Percentiles rank a stretch among this genome's conserved stretches.
Conservation (phyloP, 2,329 filamentous ascomycete genomes). For the Phialemoniopsis sp. region DNA sequence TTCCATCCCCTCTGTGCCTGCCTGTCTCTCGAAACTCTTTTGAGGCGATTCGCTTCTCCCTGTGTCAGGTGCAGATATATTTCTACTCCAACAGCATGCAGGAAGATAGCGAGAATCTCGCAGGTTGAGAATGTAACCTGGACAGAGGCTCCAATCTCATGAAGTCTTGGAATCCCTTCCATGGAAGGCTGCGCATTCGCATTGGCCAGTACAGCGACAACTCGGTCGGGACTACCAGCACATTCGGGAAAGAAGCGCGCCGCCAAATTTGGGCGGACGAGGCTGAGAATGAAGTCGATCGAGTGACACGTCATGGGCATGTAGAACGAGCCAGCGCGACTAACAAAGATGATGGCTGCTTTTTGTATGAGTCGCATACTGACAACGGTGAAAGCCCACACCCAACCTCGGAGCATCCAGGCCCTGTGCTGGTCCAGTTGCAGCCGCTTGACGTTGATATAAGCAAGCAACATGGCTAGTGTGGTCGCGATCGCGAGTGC, state of each 20-base stretch:
- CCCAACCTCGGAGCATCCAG: constrained; percentile 3
- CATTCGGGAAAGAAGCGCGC: background rate
- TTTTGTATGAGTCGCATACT: background rate
- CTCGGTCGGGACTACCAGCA: background rate
- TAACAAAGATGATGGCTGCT: background rate
- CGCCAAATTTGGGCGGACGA: background rate
- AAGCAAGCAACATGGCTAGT: constrained; percentile 37
- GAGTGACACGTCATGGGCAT: background rate
- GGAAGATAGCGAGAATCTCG: too few relatives aligned
- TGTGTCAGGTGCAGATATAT: too few relatives aligned
- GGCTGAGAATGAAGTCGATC: background rate
- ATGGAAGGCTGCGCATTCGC: too few relatives aligned
- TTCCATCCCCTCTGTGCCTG: too few relatives aligned
- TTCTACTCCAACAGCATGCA: too few relatives aligned
- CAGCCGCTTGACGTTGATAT: constrained; percentile 34
- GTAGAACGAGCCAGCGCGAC: background rate
- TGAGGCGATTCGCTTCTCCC: too few relatives aligned
- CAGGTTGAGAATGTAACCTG: too few relatives aligned
- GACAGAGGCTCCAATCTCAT: too few relatives aligned
- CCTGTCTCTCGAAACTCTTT: too few relatives aligned
- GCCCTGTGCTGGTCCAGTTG: constrained; percentile 3
- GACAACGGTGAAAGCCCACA: too few relatives aligned
- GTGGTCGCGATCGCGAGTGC: constrained; percentile 40
- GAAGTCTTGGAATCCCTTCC: too few relatives aligned
- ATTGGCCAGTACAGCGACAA: background rate